Conservation (phyloP, 805 yeast genomes). For the Candida ulmi region DNA sequence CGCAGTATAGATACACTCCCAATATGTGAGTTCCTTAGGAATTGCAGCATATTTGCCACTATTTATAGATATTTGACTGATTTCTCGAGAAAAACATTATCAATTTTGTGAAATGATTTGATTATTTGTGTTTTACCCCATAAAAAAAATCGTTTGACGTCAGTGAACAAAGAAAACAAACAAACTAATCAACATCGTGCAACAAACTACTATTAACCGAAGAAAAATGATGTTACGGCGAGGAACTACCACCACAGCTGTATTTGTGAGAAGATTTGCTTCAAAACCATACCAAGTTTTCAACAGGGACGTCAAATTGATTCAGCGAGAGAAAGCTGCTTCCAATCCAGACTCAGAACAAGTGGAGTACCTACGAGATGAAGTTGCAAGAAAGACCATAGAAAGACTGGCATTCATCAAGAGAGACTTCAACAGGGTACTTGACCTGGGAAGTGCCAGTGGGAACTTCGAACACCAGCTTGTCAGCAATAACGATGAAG, state of each 20-base stretch:
- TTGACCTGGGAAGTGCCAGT: slow-evolving; percentile 71
- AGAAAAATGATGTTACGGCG: neutral
- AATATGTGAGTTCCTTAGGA: no score
- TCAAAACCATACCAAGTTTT: slow-evolving; percentile 40
- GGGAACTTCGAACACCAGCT: slow-evolving; percentile 50
- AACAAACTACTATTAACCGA: no score
- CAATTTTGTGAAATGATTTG: no score
- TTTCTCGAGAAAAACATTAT: no score
- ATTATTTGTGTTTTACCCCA: no score
- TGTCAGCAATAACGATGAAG: slow-evolving; percentile 33
- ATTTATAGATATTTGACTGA: no score
- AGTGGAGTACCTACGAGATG: slow-evolving; percentile 71
- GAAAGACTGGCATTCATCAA: slow-evolving; percentile 73
- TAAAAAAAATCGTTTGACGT: no score
- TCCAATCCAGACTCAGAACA: slow-evolving; percentile 41
- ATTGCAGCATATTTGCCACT: no score
- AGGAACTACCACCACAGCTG: neutral
- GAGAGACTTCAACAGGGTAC: slow-evolving; percentile 49
- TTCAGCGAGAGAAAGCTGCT: slow-evolving; percentile 53
- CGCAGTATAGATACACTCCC: neutral
- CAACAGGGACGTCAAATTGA: slow-evolving; percentile 53
- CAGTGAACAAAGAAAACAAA: no score
- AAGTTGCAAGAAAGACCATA: slow-evolving; percentile 64
- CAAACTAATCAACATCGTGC: no score
- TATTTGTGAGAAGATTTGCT: neutral